phyloP scores from a whole-genome alignment of 179 eudicot species.

The Beta macrorhiza region DNA sequence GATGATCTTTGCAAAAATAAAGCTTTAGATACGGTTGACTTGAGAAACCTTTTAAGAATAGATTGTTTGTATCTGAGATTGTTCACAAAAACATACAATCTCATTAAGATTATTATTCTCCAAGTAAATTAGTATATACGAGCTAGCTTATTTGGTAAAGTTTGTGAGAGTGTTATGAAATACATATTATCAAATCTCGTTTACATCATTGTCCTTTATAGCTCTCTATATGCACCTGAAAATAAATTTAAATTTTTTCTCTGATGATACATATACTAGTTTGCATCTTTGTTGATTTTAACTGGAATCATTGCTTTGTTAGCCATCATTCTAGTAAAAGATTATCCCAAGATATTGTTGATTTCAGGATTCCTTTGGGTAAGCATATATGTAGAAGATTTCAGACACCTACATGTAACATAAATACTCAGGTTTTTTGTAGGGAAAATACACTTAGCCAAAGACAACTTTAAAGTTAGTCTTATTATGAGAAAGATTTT shows the following conservation, averaged over 20 bases:
- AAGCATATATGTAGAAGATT: not conserved
- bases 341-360: not conserved
- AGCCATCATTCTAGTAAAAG: not conserved
- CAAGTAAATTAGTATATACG: too few species aligned
- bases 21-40: constrained; percentile 6
- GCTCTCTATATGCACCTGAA: too few species aligned
- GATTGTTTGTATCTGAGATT: too few species aligned
- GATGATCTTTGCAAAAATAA: not conserved
- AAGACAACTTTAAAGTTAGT: not conserved
- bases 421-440: not conserved
- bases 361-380: not conserved
- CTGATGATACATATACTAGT: not conserved
- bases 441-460: not conserved
- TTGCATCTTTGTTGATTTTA: not conserved
- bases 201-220: too few species aligned
- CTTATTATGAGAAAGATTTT: too few species aligned
- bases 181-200: too few species aligned
- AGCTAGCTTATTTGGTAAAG: too few species aligned
- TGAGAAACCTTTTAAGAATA: not conserved
- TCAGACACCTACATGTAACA: not conserved
- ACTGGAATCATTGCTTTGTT: not conserved
- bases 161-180: too few species aligned
- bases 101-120: too few species aligned
- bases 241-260: not conserved
- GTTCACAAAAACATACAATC: too few species aligned